Conservation (phyloP, 139 green algal genomes). For the Axilococcus clingmanii region DNA sequence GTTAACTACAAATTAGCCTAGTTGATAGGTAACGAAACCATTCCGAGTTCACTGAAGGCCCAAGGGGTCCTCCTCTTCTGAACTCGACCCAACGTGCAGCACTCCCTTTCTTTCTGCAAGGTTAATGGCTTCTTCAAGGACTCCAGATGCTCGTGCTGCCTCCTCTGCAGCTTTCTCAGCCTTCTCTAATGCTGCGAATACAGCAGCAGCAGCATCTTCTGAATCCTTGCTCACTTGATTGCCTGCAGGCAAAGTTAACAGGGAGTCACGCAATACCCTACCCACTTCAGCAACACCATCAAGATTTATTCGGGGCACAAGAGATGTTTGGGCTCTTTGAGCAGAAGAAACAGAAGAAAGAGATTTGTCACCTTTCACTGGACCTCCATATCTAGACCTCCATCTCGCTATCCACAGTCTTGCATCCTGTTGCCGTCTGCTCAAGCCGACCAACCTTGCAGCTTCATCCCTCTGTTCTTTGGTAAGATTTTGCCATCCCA, state of each 20-base stretch:
- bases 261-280: not conserved
- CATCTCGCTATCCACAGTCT: constrained; percentile 6
- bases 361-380: not conserved
- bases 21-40: no score
- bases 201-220: constrained; percentile 8
- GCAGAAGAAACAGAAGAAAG: no score
- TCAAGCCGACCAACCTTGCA: not conserved
- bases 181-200: constrained; percentile 16
- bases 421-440: constrained; percentile 8
- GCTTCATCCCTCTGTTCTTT: not conserved
- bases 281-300: not conserved
- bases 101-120: constrained; percentile 13
- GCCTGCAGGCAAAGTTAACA: not conserved
- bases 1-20: no score
- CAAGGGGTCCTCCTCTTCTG: constrained; percentile 11
- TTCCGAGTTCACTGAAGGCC: no score
- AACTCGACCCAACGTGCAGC: constrained; percentile 14
- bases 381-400: not conserved
- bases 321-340: no score
- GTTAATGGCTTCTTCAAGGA: constrained; percentile 15
- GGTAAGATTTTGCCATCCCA: not conserved
- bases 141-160: constrained; percentile 8
- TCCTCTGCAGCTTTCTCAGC: constrained; percentile 22
- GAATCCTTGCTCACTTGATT: no score
- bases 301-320: no score